Evolutionary conservation across 495 filamentous ascomycete species (phyloP).

Genomic region (Acidomyces sp.): DNA sequence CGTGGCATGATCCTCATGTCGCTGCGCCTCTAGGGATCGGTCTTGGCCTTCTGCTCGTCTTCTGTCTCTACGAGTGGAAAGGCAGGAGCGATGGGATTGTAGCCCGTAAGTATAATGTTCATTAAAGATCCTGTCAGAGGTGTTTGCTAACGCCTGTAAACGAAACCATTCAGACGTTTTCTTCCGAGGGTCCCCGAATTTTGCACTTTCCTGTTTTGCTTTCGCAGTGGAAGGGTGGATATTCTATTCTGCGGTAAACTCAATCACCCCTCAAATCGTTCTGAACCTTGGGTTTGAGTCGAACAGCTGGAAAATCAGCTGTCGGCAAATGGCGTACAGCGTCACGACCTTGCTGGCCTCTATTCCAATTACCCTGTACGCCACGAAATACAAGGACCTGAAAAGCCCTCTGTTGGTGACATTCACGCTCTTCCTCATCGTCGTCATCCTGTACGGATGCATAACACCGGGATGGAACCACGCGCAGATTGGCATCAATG

Average conservation of each 20-base stretch:
- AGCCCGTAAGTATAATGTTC: too few species aligned
- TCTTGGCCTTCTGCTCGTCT: slow-evolving; percentile 32
- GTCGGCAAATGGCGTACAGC: slow-evolving; percentile 36
- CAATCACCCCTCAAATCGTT: slow-evolving; percentile 39
- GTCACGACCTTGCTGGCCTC: slow-evolving; percentile 14
- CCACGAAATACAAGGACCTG: slow-evolving; percentile 39
- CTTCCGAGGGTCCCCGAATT: slow-evolving; percentile 40
- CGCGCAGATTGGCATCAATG: slow-evolving; percentile 36
- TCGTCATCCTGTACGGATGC: slow-evolving; percentile 37
- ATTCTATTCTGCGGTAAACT: slow-evolving; percentile 45
- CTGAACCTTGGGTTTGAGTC: slow-evolving; percentile 42
- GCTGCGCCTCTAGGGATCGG: slow-evolving; percentile 37
- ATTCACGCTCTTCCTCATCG: slow-evolving; percentile 36
- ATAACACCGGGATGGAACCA: slow-evolving; percentile 36
- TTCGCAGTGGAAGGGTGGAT: slow-evolving; percentile 45
- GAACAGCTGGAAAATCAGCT: slow-evolving; percentile 31
- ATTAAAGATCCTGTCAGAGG: too few species aligned
- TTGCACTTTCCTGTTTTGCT: slow-evolving; percentile 39
- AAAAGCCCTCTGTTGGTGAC: slow-evolving; percentile 36
- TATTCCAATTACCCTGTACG: slow-evolving; percentile 35
- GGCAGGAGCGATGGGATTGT: slow-evolving; percentile 39
- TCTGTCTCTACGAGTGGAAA: slow-evolving; percentile 42
- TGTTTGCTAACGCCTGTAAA: too few species aligned
- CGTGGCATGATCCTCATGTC: slow-evolving; percentile 37
- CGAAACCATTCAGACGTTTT: too few species aligned